phyloP scores from a whole-genome alignment of 176 grass and related monocot genomes.

The Oryza glumipatula region DNA sequence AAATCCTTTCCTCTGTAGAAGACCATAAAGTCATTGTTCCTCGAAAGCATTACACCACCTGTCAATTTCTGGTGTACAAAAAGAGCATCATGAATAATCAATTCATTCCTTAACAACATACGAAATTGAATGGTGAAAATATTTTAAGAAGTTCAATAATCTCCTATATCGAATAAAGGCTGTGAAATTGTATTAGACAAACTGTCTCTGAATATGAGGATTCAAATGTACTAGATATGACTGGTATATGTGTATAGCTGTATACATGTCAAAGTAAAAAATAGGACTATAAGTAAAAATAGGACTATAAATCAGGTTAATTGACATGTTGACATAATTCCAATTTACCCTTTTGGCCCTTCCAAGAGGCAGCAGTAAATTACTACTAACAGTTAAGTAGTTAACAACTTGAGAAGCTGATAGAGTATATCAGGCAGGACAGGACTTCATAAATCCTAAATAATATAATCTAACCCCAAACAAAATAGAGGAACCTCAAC shows the following conservation, averaged over 20 bases:
- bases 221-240: slow-evolving; percentile 10
- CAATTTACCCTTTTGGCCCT: not conserved
- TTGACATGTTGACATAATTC: not conserved
- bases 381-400: not conserved
- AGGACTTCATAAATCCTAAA: not conserved
- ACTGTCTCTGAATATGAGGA: not conserved
- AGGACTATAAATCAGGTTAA: not conserved
- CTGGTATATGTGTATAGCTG: not conserved
- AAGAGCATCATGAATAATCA: slow-evolving; percentile 21
- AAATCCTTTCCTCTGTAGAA: slow-evolving; percentile 99
- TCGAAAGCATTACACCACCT: slow-evolving; percentile 84
- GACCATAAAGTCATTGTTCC: slow-evolving; percentile 91
- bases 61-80: slow-evolving; percentile 77
- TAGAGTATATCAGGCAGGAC: not conserved
- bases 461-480: slow-evolving; percentile 6
- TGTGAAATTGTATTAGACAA: slow-evolving; percentile 9
- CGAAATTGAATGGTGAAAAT: slow-evolving; percentile 28
- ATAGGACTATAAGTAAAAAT: not conserved
- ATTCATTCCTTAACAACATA: slow-evolving; percentile 34
- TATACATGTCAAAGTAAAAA: not conserved
- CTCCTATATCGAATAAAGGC: not conserved
- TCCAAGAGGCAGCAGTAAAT: not conserved
- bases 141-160: not conserved
- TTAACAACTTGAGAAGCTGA: not conserved
- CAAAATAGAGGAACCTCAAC: not conserved